These are phyloP conservation scores for Komagataella pastoris DNA, from an alignment of 805 yeast species.

Conservation along the genomic window DNA sequence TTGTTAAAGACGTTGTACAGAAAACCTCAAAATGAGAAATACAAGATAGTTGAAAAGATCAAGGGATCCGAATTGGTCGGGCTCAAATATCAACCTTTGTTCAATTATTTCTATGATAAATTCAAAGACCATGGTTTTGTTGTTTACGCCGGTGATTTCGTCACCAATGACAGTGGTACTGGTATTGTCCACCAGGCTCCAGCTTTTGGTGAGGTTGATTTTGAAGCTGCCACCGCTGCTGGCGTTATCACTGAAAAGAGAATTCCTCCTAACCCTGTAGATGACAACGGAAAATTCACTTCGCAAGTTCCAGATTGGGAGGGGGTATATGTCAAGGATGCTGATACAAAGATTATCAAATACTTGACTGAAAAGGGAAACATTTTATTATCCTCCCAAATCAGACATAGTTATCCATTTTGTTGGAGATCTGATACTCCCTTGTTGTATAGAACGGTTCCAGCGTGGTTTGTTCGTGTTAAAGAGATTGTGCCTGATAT, in stretches of 20 bases:
- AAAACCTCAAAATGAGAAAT: conserved; percentile 87
- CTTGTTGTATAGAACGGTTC: conserved; percentile 87
- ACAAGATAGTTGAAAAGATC: conserved; percentile 66
- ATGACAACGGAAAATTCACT: conserved; percentile 83
- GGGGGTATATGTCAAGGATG: conserved; percentile 89
- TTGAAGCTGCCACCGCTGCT: conserved; percentile 58
- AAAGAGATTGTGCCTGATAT: conserved; percentile 79
- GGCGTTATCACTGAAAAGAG: conserved; percentile 63
- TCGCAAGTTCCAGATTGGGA: conserved; percentile 57
- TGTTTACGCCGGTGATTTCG: conserved; percentile 75
- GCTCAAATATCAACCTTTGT: conserved; percentile 68
- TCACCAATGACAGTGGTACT: conserved; percentile 91
- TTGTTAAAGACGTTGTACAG: conserved; percentile 79
- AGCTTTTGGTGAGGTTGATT: conserved; percentile 98
- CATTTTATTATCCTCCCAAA: conserved; percentile 64
- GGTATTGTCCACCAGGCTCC: conserved; percentile 99
- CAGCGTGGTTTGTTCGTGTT: conserved; percentile 96
- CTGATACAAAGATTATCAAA: conserved; percentile 85
- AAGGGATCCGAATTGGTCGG: conserved; percentile 76
- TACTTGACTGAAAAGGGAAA: conserved; percentile 66
- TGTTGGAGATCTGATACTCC: conserved; percentile 99
- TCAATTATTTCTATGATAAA: conserved; percentile 63
- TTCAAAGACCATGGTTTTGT: conserved; percentile 71
- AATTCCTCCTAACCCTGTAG: conserved; percentile 87
- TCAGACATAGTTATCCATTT: conserved; percentile 95